Base-by-base conservation (phyloP, 2,329 filamentous ascomycete species). In the Xylaria sp. region DNA sequence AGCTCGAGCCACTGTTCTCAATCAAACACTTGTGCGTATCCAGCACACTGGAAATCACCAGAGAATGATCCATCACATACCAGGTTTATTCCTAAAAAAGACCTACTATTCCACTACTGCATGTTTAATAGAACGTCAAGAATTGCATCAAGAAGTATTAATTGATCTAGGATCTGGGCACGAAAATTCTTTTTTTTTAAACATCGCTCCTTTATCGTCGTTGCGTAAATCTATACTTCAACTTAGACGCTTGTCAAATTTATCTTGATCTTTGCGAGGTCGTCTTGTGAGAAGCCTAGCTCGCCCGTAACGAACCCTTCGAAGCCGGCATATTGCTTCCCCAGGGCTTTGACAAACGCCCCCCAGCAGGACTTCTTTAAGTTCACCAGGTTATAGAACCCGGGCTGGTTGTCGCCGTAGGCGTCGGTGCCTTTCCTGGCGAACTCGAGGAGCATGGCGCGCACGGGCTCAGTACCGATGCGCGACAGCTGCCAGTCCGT, bases 401-500 rank as follows among this genome's bases (percentile, higher is more conserved):
- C 85, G 0, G 85, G 83, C 36, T 80, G 78, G 2, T 83, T 79
- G 0, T 78, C 71, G 59, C 78, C 77, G 30, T 75, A 72, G 19
- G 79, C 76, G 7, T 80, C 79, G 0, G 81, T 72, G 27, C 79
- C 82, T 34, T 75, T 72, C 67, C 81, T 73, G 12, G 84, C 81
- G 62, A 82, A 83, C 4, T 76, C 73, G 12, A 85, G 69, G 4
- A 88, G 82, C 70, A 81, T 79, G 66, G 83, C 81, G 21, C 85
- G 83, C 6, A 82, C 84, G 30, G 82, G 82, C 76, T 88, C 86
- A 0, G 80, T 82, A 34, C 86, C 85, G 68, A 88, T 81, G 32
- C 86, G 81, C 9, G 85, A 87, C 32, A 88, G 79, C 76, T 87
- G 79, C 77, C 84, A 88, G 77, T 88, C 86, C 51, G 83, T 76